Evolutionary conservation across 352 stramenopile species (phyloP), one percentile per base, ranked within the genome.

Genomic region (Globisporangium splendens): DNA sequence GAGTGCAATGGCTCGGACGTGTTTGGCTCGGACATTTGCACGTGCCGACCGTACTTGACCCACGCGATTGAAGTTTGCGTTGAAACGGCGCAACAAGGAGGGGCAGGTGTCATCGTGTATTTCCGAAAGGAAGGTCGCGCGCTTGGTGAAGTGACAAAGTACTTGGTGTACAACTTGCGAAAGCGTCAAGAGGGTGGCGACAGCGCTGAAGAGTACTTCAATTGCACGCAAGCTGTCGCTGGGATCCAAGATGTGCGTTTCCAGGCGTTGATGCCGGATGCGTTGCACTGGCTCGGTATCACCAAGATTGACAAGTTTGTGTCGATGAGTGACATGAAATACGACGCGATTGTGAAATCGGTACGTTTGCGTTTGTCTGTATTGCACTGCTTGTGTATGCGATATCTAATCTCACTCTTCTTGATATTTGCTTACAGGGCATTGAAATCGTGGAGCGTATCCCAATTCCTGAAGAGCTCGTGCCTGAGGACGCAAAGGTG

Each of bases 291-390:
- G 90, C 85, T 99, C 21, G 97, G 97, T 51, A 97, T 96, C 62
- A 96, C 75, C 15, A 95, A 93, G 72, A 95, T 96, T 57, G 87
- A 98, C 78, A 84, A 90, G 60, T 98, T 98, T 54, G 91, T 98
- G 47, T 97, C 90, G 50, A 99, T 99, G 97, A 98, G 87, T 64
- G 96, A 99, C 80, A 99, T 99, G 97, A 99, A 99, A 71, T 99
- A 99, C 83, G 94, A 99, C 65, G 97, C 97, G 41, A 99, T 99
- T 66, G 91, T 98, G 12, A 95, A 86, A 12, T 98, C 96, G 65
- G 88, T 95, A 77, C 46, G 79, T 69, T 21, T 31, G 4, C 5
- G 8, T 48, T 38, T 59, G 21, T 21, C 50, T 28, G 7, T 41
- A 14, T 20, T 63, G 12, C 50, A 13, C 1, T 35, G 18, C 28